A percentile compares a stretch with the other conserved stretches of the same genome.
Conservation (phyloP, 768 basidiomycete species). For the Peribolospora baueri region DNA sequence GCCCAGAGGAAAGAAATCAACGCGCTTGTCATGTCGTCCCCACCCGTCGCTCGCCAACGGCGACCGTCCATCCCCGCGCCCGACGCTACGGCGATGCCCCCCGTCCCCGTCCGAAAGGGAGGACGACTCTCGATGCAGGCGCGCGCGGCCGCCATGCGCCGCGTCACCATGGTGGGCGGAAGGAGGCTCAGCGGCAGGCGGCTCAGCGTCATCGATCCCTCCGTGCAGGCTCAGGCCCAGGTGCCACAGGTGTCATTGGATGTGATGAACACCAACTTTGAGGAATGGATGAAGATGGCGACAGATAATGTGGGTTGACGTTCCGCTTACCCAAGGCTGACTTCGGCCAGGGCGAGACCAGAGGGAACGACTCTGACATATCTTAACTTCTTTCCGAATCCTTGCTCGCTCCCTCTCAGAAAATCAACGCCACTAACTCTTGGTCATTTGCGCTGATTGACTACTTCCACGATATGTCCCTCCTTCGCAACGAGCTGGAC, state of each 20-base stretch:
- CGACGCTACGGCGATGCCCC: too few species aligned
- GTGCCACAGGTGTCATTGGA: slow-evolving; percentile 29
- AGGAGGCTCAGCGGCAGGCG: too few species aligned
- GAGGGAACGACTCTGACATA: background rate
- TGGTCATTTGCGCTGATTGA: slow-evolving; percentile 97
- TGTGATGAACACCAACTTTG: slow-evolving; percentile 77
- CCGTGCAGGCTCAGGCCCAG: slow-evolving; percentile 5
- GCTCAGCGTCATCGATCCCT: too few species aligned
- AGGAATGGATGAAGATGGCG: slow-evolving; percentile 99
- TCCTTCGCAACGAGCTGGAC: slow-evolving; percentile 72
- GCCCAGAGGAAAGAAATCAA: too few species aligned
- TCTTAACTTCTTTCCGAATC: background rate
- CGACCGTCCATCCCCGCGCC: too few species aligned
- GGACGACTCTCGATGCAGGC: too few species aligned
- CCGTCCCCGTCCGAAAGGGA: too few species aligned
- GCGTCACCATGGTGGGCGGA: too few species aligned
- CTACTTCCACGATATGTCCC: slow-evolving; percentile 95
- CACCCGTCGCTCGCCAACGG: too few species aligned
- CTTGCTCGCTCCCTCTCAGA: slow-evolving; percentile 27
- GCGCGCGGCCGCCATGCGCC: too few species aligned
- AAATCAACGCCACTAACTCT: slow-evolving; percentile 93
- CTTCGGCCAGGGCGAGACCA: background rate
- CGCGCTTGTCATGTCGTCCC: too few species aligned
- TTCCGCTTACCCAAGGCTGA: background rate
- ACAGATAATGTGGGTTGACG: slow-evolving; percentile 64